Base-by-base conservation (phyloP, 805 yeast species). In the Candida piceae region DNA sequence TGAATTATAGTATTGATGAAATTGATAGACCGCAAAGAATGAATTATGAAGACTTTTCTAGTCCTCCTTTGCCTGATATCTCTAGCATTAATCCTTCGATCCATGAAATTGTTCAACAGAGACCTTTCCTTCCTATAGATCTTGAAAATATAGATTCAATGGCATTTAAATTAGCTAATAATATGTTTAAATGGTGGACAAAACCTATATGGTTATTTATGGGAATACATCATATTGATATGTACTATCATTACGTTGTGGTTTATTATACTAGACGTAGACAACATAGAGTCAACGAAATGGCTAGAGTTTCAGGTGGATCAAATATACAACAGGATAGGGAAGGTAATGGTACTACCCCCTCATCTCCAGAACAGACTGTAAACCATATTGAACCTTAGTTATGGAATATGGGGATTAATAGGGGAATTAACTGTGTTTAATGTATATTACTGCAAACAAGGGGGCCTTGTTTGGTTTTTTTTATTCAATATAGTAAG, bases 191-290 rank as follows among this genome's bases (percentile, higher is more conserved):
- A 16, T 56, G 60, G 50, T 29, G 39, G 18, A 61, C 54, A 48
- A 46, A 42, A 12, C 20, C 70, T 0, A 74, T 74, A 52, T 79
- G 84, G 82, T 55, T 53, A 27, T 18, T 74, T 4, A 74, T 80
- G 80, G 82, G 84, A 1, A 64, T 80, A 24, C 48, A 68, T 3
- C 62, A 50, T 33, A 46, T 53, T 7, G 77, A 79, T 42, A 46
- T 80, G 36, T 69, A 66, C 49, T 64, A 74, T 52, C 71, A 76
- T 63, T 75, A 72, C 12, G 76, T 77, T 21, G 57, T 70, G 29
- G 39, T 40, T 29, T 48, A 51, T 31, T 66, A 64, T 44, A 56
- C 54, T 31, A 45, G 46, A 23, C 44, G 46, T 21, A 52, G 66
- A 39, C 16, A 22, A 12, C 33, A 24, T 22, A 50, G 65, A n/a